Conservation (phyloP, 495 filamentous ascomycete species). For the Daldinia caldariorum region DNA sequence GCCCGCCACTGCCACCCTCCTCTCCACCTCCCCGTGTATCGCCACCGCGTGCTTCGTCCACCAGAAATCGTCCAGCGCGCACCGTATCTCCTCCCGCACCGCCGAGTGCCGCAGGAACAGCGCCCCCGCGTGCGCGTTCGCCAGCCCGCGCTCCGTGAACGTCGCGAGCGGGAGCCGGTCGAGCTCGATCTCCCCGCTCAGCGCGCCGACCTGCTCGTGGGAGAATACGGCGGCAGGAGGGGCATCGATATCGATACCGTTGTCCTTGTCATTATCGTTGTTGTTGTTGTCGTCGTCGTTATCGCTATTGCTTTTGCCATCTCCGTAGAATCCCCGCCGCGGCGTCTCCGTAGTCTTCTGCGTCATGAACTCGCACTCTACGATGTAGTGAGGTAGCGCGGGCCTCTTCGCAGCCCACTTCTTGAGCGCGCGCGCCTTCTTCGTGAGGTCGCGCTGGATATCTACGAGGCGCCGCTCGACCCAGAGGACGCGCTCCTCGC, state of each 20-base stretch:
- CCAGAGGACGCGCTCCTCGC: conserved; percentile 29
- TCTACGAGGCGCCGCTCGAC: conserved; percentile 29
- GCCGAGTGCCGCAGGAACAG: conserved; percentile 29
- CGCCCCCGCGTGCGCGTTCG: conserved; percentile 24
- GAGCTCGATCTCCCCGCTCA: conserved; percentile 12
- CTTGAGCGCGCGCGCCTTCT: conserved; percentile 8
- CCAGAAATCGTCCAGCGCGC: conserved; percentile 25
- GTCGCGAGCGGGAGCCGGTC: conserved; percentile 16
- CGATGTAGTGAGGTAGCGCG: conserved; percentile 23
- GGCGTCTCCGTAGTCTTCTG: not conserved
- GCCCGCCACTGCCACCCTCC: not conserved
- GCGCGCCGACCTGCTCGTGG: conserved; percentile 1
- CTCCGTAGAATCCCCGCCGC: not conserved
- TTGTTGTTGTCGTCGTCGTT: no score
- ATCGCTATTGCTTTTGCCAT: not conserved
- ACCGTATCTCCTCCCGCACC: conserved; percentile 15
- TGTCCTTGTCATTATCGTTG: no score
- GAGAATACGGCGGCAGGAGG: not conserved
- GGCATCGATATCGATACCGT: not conserved
- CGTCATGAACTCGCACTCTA: conserved; percentile 35
- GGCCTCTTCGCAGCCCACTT: conserved; percentile 25
- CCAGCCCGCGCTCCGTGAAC: conserved; percentile 27
- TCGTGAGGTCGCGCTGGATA: conserved; percentile 9
- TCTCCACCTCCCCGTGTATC: conserved; percentile 12
- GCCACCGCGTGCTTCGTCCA: conserved; percentile 13